Percentiles rank a stretch among this genome's conserved stretches.
Conservation (phyloP, 2,329 filamentous ascomycete genomes). For the Zarea fungicola region DNA sequence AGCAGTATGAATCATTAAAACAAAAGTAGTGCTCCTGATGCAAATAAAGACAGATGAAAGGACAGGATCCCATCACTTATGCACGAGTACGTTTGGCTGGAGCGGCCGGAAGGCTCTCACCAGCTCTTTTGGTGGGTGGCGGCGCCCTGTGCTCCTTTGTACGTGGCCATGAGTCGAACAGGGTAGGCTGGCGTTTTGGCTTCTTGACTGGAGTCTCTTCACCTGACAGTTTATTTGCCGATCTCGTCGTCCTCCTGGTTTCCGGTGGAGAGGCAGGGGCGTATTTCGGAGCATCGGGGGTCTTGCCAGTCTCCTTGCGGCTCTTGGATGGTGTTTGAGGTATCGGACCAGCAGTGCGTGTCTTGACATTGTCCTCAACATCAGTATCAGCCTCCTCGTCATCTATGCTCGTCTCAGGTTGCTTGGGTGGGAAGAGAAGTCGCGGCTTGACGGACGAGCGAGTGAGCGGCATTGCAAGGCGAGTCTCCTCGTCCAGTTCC, state of each 20-base stretch:
- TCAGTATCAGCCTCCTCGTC: conserved; percentile 58
- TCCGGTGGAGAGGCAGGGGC: conserved; percentile 58
- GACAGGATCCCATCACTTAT: conserved; percentile 15
- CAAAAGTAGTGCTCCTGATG: conserved; percentile 6
- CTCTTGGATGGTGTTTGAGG: conserved; percentile 36
- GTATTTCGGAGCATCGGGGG: conserved; percentile 51
- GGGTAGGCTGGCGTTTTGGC: conserved; percentile 39
- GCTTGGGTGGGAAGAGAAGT: conserved; percentile 59
- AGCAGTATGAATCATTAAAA: conserved; percentile 6
- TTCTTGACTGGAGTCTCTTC: conserved; percentile 37
- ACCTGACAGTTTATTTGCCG: conserved; percentile 43
- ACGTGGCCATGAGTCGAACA: conserved; percentile 64
- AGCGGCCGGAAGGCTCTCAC: conserved; percentile 25
- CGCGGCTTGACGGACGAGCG: conserved; percentile 68
- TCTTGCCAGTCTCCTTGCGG: conserved; percentile 27
- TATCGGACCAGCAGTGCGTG: conserved; percentile 20
- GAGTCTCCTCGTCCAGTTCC: conserved; percentile 30
- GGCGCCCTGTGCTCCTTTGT: conserved; percentile 51
- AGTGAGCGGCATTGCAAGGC: conserved; percentile 45
- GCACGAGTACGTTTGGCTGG: conserved; percentile 33
- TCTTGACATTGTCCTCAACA: conserved; percentile 45
- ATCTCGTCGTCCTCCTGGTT: conserved; percentile 55
- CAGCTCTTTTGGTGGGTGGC: conserved; percentile 41
- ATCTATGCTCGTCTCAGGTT: conserved; percentile 40
- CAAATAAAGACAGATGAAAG: conserved; percentile 8